phyloP scores from a whole-genome alignment of 371 early-diverging fungal species.

The Actinomucor elegans region DNA sequence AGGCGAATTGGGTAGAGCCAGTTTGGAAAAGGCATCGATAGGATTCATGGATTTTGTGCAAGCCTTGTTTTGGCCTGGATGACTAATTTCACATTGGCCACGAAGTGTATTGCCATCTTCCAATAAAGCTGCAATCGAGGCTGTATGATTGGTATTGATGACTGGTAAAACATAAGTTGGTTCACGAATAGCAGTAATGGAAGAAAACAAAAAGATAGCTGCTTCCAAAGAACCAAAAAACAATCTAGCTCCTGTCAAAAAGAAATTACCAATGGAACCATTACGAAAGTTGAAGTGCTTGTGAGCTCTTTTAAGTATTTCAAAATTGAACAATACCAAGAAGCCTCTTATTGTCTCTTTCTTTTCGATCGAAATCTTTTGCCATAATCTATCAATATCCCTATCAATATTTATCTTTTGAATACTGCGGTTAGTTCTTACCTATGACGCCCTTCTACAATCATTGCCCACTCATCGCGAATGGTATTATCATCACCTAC shows the following conservation, averaged over 20 bases:
- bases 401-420: neutral
- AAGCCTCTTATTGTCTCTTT: constrained; percentile 74
- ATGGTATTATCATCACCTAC: constrained; percentile 50
- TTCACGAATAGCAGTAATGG: constrained; percentile 63
- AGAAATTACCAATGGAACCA: constrained; percentile 76
- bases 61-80: constrained; percentile 41
- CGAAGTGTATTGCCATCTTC: constrained; percentile 57
- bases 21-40: constrained; percentile 48
- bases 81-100: constrained; percentile 74
- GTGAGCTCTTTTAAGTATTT: constrained; percentile 62
- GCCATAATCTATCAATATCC: constrained; percentile 37
- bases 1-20: constrained; percentile 32
- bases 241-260: constrained; percentile 69
- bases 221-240: constrained; percentile 72
- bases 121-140: constrained; percentile 63
- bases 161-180: constrained; percentile 65
- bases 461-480: constrained; percentile 64
- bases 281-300: constrained; percentile 72
- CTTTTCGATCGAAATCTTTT: constrained; percentile 53
- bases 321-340: constrained; percentile 64
- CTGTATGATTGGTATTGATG: constrained; percentile 61
- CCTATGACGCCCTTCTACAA: constrained; percentile 70
- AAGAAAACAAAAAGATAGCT: constrained; percentile 67
- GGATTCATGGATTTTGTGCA: constrained; percentile 28
- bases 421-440: constrained; percentile 11